phyloP scores from a whole-genome alignment of 129 eudicot species.

The Artemisia argyi region DNA sequence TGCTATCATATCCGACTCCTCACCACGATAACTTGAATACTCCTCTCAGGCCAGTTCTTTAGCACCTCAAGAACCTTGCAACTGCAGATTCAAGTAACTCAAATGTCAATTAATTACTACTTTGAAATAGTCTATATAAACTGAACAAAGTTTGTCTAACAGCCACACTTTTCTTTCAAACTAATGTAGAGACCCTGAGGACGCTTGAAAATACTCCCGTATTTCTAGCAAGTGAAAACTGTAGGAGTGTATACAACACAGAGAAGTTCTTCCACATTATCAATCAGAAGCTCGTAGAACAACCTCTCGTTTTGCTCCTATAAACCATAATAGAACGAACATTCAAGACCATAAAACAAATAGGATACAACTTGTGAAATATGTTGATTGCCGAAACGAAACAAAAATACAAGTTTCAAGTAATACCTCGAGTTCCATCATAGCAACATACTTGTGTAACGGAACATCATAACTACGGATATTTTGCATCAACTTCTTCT shows the following conservation, averaged over 20 bases:
- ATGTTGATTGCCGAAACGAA: neutral
- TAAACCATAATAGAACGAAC: neutral
- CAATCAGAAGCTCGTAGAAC: conserved; percentile 27
- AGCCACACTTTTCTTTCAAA: conserved; percentile 77
- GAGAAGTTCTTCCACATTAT: conserved; percentile 8
- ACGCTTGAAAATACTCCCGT: conserved; percentile 79
- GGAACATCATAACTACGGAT: conserved; percentile 85
- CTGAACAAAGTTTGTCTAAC: conserved; percentile 5
- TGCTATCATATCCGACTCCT: too few species aligned
- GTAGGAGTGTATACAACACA: conserved; percentile 10
- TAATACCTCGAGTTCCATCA: conserved; percentile 94
- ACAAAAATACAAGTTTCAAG: neutral
- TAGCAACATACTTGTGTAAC: conserved; percentile 75
- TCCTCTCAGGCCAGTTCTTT: conserved; percentile 84
- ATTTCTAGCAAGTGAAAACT: conserved; percentile 92
- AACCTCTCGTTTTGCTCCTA: conserved; percentile 19
- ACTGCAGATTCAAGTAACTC: conserved; percentile 40
- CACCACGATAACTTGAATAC: conserved; percentile 88
- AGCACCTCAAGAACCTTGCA: conserved; percentile 70
- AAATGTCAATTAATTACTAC: conserved; percentile 6
- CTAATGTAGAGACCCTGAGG: conserved; percentile 96
- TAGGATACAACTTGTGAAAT: neutral
- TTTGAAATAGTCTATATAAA: neutral
- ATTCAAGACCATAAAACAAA: neutral
- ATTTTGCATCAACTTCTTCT: conserved; percentile 76